phyloP scores from a whole-genome alignment of 1,284 basidiomycete genomes.

The Tranzscheliella williamsii region DNA sequence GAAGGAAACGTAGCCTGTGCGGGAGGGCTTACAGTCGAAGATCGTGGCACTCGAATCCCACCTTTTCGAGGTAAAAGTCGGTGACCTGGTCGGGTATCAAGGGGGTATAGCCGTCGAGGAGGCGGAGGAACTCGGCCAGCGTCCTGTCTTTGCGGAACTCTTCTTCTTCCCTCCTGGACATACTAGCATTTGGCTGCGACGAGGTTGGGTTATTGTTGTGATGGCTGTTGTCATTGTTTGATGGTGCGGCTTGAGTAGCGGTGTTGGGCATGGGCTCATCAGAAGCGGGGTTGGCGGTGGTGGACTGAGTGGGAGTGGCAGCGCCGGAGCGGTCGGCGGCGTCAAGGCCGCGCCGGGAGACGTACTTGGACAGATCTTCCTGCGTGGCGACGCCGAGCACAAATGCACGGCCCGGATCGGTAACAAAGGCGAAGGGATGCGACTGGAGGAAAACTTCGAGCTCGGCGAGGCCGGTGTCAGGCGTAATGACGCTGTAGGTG shows the following conservation, averaged over 20 bases:
- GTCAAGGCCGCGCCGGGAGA: conserved; percentile 42
- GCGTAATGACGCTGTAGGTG: conserved; percentile 51
- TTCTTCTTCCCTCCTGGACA: conserved; percentile 68
- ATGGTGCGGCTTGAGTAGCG: conserved; percentile 1
- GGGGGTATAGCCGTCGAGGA: conserved; percentile 96
- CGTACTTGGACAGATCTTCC: conserved; percentile 53
- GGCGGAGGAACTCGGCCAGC: conserved; percentile 88
- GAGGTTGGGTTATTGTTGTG: not conserved
- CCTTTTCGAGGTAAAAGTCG: conserved; percentile 92
- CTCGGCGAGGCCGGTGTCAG: conserved; percentile 55
- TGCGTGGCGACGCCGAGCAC: conserved; percentile 51
- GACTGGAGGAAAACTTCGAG: conserved; percentile 52
- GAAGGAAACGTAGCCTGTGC: conserved; percentile 1
- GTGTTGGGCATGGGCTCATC: conserved; percentile 25
- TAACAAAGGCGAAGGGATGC: conserved; percentile 56
- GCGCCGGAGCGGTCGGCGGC: conserved; percentile 18
- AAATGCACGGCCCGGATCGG: conserved; percentile 47
- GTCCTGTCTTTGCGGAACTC: conserved; percentile 76
- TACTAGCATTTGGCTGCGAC: conserved; percentile 16
- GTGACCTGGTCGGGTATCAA: conserved; percentile 97
- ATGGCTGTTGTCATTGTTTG: conserved; percentile 1
- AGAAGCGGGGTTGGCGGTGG: conserved; percentile 4
- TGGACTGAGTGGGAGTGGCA: conserved; percentile 28
- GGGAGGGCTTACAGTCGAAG: conserved; percentile 51
- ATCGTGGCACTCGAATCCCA: conserved; percentile 95